Conservation (phyloP, 148 eudicot species). For the Hydrangea macrophylla region DNA sequence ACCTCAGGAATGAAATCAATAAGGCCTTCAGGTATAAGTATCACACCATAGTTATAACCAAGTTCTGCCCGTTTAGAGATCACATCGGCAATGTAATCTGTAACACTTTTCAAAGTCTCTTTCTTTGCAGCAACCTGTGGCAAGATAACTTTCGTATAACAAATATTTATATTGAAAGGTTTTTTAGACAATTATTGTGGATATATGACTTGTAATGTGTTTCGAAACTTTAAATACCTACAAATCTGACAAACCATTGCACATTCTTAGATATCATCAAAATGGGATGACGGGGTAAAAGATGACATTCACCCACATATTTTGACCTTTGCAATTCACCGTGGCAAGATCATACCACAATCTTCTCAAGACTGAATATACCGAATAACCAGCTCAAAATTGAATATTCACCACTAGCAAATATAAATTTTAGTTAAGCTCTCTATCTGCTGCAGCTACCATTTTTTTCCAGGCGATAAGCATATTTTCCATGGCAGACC, state of each 20-base stretch:
- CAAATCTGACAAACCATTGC: not conserved
- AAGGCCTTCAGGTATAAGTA: conserved; percentile 92
- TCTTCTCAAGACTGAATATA: not conserved
- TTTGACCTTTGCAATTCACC: not conserved
- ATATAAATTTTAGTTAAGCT: not conserved
- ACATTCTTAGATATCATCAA: not conserved
- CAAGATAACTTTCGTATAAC: conserved; percentile 16
- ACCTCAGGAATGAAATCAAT: conserved; percentile 99
- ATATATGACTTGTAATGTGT: not conserved
- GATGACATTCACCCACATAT: no score
- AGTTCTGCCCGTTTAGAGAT: conserved; percentile 80
- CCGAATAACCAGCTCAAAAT: no score
- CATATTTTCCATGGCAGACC: not conserved
- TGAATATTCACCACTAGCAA: not conserved
- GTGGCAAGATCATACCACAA: not conserved
- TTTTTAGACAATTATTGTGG: not conserved
- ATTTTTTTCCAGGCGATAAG: not conserved
- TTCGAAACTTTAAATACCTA: not conserved
- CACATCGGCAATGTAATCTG: conserved; percentile 87
- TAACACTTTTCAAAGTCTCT: conserved; percentile 77
- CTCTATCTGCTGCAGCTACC: no score
- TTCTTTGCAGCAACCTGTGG: conserved; percentile 86
- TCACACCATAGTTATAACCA: conserved; percentile 90
- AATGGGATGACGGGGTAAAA: not conserved
- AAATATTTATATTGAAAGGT: not conserved